phyloP scores from a whole-genome alignment of 2,329 filamentous ascomycete genomes.

The Pseudogymnoascus sp. region DNA sequence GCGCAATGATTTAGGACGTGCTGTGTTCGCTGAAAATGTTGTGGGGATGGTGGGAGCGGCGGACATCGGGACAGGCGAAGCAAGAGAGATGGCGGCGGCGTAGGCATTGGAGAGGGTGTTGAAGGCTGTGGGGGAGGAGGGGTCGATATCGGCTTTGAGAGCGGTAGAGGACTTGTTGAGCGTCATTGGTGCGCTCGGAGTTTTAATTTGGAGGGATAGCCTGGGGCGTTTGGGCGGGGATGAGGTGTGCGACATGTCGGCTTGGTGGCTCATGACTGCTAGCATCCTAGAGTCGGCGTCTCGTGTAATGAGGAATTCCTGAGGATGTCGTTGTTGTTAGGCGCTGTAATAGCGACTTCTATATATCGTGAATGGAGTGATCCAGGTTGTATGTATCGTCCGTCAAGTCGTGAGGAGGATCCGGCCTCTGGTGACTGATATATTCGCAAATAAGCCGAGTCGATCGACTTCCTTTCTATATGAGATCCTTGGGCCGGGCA shows the following conservation, averaged over 20 bases:
- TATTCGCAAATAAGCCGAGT: neutral
- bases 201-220: conserved; percentile 48
- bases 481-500: neutral
- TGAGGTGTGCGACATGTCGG: conserved; percentile 10
- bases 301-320: neutral
- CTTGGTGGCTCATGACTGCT: neutral
- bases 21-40: conserved; percentile 36
- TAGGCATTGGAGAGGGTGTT: conserved; percentile 61
- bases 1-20: conserved; percentile 26
- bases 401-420: neutral
- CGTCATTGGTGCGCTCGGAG: conserved; percentile 33
- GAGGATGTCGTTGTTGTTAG: neutral
- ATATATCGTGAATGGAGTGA: neutral
- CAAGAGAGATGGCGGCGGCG: conserved; percentile 52
- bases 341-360: neutral
- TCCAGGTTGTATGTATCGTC: neutral
- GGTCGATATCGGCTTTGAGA: conserved; percentile 40
- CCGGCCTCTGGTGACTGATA: neutral
- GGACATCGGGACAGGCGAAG: conserved; percentile 33
- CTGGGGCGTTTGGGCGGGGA: conserved; percentile 37
- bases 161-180: conserved; percentile 36
- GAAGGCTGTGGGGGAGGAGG: conserved; percentile 53
- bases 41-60: conserved; percentile 32
- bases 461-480: neutral
- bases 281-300: neutral